Percentiles rank a stretch among this genome's conserved stretches.
Evolutionary conservation across 176 grass and related monocot genomes (phyloP).

Genomic region (Hyparrhenia diplandra): DNA sequence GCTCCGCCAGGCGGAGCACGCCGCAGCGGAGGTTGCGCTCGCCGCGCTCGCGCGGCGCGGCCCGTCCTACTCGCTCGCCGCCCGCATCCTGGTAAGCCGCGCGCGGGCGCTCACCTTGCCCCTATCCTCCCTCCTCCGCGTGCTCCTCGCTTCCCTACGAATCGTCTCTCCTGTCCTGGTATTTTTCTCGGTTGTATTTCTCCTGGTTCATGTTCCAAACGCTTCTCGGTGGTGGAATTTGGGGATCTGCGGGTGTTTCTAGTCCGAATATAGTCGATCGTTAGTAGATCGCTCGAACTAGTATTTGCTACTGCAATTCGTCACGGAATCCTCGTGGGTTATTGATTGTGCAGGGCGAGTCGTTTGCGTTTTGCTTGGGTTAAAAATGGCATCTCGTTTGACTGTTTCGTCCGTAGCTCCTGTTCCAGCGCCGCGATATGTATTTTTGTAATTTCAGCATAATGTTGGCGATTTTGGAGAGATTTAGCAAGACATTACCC

Average conservation of each 20-base stretch:
- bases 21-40: constrained; percentile 88
- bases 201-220: not conserved
- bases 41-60: constrained; percentile 75
- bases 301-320: not conserved
- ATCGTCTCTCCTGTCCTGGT: not conserved
- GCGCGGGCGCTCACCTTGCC: not conserved
- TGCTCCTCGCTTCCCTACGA: not conserved
- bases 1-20: constrained; percentile 96
- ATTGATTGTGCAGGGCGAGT: not conserved
- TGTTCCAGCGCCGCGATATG: not conserved
- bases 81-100: constrained; percentile 81
- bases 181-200: not conserved
- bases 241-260: constrained; percentile 25
- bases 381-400: not conserved
- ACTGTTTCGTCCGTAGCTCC: not conserved
- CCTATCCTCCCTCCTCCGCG: not conserved
- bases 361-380: not conserved
- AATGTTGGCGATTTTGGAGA: constrained; percentile 10
- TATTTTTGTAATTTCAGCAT: not conserved
- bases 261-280: not conserved
- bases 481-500: not conserved
- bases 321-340: not conserved
- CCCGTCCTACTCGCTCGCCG: constrained; percentile 91
- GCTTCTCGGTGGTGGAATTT: constrained; percentile 10
- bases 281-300: not conserved